Base-by-base conservation (phyloP, 176 grass and related monocot species). In the Carex littledalei region DNA sequence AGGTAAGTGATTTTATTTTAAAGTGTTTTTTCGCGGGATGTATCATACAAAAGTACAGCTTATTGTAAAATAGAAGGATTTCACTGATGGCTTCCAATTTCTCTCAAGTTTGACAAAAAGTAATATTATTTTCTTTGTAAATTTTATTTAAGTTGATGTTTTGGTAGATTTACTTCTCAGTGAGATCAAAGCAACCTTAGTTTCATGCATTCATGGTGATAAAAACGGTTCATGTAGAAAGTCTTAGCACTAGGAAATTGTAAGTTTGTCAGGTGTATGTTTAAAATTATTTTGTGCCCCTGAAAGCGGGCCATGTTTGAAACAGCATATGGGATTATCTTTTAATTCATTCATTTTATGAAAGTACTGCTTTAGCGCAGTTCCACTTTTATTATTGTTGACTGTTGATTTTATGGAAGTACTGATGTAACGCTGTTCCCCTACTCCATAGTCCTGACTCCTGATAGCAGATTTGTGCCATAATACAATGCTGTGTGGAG, bases 31-130 rank as follows among this genome's bases (percentile, higher is more conserved):
- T 63, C 29, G 53, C 21, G 43, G 81, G 49, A 67, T 83, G 81
- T 83, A 67, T 69, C 81, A 83, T 83, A 83, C 61, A 65, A 83
- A 83, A 83, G 60, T 68, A 63, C 64, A 69, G 47, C 63, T 83
- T 50, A 64, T 53, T 83, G 63, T 83, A 83, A 83, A 67, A 68
- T 83, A 83, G 45, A 78, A 64, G 81, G 81, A 67, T 69, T 83
- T 45, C 62, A 56, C 47, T 29, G 10, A 18, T 24, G 4, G 29
- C 22, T 43, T n/a, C 37, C 0, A 41, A 24, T 69, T 11, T 69
- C 45, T 32, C 17, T 32, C 49, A 69, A 81, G 57, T 83, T 69
- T 57, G 74, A 78, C 52, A 78, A 55, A 69, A 78, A 56, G 10
- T 54, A 53, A 76, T 68, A 15, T 47, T 45, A 54, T 67, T 68